phyloP scores from a whole-genome alignment of 768 basidiomycete species.

The Pholiota molesta region DNA sequence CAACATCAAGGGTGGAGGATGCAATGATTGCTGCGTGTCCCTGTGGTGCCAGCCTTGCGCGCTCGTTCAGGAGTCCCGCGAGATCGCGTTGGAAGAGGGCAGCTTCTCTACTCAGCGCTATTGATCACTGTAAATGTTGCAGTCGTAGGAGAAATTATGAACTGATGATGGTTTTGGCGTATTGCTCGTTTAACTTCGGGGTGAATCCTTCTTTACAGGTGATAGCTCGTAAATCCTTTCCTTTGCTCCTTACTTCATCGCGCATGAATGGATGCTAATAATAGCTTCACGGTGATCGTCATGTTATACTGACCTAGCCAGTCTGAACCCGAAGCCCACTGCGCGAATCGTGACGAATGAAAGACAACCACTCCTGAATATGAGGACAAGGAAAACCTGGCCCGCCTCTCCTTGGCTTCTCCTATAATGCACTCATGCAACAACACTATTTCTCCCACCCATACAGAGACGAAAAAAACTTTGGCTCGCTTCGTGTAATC shows the following conservation, averaged over 20 bases:
- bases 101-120: slow-evolving; percentile 28
- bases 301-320: neutral
- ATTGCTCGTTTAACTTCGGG: neutral
- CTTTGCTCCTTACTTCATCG: too few species aligned
- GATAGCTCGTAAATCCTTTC: too few species aligned
- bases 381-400: neutral
- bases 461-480: neutral
- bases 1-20: slow-evolving; percentile 45
- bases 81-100: slow-evolving; percentile 50
- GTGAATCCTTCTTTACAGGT: too few species aligned
- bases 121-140: neutral
- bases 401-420: neutral
- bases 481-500: neutral
- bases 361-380: neutral
- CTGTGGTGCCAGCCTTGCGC: slow-evolving; percentile 50
- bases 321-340: neutral
- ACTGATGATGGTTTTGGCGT: neutral
- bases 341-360: neutral
- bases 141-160: slow-evolving; percentile 1
- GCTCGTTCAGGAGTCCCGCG: slow-evolving; percentile 49
- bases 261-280: too few species aligned
- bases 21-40: slow-evolving; percentile 42
- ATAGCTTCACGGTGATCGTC: too few species aligned
- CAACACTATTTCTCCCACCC: neutral
- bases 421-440: neutral